Evolutionary conservation across 768 basidiomycete genomes (phyloP).

Genomic region (Mycena kentingensis): DNA sequence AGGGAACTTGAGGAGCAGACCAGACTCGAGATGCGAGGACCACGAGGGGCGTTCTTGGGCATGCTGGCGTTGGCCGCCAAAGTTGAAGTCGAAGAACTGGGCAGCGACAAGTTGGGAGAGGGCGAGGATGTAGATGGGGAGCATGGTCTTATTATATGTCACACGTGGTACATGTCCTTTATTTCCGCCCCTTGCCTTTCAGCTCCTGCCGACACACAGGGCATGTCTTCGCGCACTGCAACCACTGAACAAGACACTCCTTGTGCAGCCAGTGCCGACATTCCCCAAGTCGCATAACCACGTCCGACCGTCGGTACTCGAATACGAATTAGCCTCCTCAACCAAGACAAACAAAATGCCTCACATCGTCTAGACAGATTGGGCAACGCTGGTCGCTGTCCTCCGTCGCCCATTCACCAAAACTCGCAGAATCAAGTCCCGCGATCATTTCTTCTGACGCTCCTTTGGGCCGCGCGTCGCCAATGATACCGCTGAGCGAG

Average conservation of each 20-base stretch:
- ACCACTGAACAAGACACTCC: conserved; percentile 82
- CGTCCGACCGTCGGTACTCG: conserved; percentile 66
- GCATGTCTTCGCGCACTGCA: conserved; percentile 72
- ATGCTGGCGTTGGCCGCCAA: conserved; percentile 63
- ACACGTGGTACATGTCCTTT: too few species aligned
- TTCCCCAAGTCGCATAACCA: conserved; percentile 63
- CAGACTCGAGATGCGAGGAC: conserved; percentile 63
- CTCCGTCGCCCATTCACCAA: conserved; percentile 66
- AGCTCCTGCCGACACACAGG: conserved; percentile 78
- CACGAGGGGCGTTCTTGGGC: conserved; percentile 58
- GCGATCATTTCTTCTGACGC: conserved; percentile 65
- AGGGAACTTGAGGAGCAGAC: conserved; percentile 46
- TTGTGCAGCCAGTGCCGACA: conserved; percentile 84
- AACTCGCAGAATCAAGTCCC: conserved; percentile 58
- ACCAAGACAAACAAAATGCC: conserved; percentile 32
- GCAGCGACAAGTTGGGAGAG: conserved; percentile 47
- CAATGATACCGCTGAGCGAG: conserved; percentile 57
- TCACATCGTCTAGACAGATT: conserved; percentile 82
- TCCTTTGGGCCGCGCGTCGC: conserved; percentile 67
- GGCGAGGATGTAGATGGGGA: too few species aligned
- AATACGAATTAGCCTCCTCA: conserved; percentile 11
- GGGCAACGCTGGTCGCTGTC: conserved; percentile 78
- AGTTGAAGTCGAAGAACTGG: conserved; percentile 85
- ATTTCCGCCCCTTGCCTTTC: conserved; percentile 21
- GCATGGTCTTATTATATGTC: too few species aligned